Evolutionary conservation across 2,329 filamentous ascomycete species (phyloP).

Genomic region (Cadophora sp.): DNA sequence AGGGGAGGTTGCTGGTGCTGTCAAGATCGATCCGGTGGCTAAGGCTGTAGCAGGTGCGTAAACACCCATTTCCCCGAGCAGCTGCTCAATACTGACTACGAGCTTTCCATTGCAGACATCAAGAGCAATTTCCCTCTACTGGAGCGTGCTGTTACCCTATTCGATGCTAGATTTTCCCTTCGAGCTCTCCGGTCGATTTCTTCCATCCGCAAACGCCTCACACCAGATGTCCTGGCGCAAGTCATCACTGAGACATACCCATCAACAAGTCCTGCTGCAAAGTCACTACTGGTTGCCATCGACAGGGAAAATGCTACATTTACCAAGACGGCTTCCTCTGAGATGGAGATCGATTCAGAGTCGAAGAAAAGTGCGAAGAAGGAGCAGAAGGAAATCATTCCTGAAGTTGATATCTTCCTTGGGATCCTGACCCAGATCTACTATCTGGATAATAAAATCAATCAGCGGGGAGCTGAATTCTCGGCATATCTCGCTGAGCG

Average conservation of each 20-base stretch:
- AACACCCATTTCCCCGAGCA: slow-evolving; percentile 7
- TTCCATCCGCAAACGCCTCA: slow-evolving; percentile 89
- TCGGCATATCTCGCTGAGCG: slow-evolving; percentile 83
- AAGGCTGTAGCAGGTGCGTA: slow-evolving; percentile 66
- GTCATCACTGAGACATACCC: slow-evolving; percentile 84
- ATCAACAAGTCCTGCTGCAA: slow-evolving; percentile 64
- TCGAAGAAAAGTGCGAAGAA: slow-evolving; percentile 67
- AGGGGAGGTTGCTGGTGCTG: slow-evolving; percentile 48
- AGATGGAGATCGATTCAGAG: slow-evolving; percentile 78
- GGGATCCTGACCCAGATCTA: slow-evolving; percentile 87
- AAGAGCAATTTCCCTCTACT: slow-evolving; percentile 92
- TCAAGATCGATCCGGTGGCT: slow-evolving; percentile 64
- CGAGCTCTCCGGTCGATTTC: slow-evolving; percentile 95
- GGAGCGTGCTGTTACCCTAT: slow-evolving; percentile 89
- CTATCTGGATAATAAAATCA: slow-evolving; percentile 84
- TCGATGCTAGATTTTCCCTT: slow-evolving; percentile 94
- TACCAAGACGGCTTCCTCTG: slow-evolving; percentile 59
- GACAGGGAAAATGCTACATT: slow-evolving; percentile 71
- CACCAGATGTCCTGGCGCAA: slow-evolving; percentile 79
- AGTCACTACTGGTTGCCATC: slow-evolving; percentile 73
- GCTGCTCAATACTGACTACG: slow-evolving; percentile 28
- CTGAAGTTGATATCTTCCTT: slow-evolving; percentile 88
- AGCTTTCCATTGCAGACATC: slow-evolving; percentile 70
- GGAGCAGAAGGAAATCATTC: slow-evolving; percentile 75
- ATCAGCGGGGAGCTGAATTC: slow-evolving; percentile 81